Evolutionary conservation across 2,329 filamentous ascomycete species (phyloP), one percentile per base, ranked within the genome.

Genomic region (Apiospora sp.): DNA sequence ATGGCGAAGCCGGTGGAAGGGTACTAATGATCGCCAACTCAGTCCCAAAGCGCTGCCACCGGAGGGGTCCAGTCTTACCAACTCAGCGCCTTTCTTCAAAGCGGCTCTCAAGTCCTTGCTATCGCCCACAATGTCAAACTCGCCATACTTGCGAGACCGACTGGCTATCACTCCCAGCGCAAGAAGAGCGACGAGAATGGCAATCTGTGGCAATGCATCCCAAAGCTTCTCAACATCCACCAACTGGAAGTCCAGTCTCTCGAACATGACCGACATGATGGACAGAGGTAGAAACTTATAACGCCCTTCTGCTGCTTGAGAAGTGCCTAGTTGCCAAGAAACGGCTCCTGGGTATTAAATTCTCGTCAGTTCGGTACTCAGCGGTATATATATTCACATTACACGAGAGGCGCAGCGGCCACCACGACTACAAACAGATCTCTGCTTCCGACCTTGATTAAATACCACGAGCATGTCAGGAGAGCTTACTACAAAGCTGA

Each of bases 101-200:
- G 64, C 64, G n/a, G 34, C 64, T 41, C 16, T 34, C 41, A 68
- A 19, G 41, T 68, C 41, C 4, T 46, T 68, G 22, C 30, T 68
- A 22, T 68, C 67, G 19, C 67, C 67, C 1, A 68, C 67, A 12
- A 68, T 44, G 10, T 68, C 37, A 19, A 68, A 68, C 8, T 68
- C 37, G 67, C 67, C 67, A 68, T 44, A 68, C 8, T 68, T 46
- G 7, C 67, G 43, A 14, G 22, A 12, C 37, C 43, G 67, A 4
- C 37, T 22, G 8, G 27, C 12, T 7, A 27, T 1, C 2, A 43
- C 24, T 0, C 6, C 24, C 30, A 67, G 1, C 3, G 34, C 61
- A 41, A 64, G 37, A n/a, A 64, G 37, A 41, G 8, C 16, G 3
- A 37, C 6, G 58, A 64, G 27, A n/a, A 37, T 13, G 30, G 24